Conservation (phyloP, 2,329 filamentous ascomycete genomes). For the Pleoardoris graminearum region DNA sequence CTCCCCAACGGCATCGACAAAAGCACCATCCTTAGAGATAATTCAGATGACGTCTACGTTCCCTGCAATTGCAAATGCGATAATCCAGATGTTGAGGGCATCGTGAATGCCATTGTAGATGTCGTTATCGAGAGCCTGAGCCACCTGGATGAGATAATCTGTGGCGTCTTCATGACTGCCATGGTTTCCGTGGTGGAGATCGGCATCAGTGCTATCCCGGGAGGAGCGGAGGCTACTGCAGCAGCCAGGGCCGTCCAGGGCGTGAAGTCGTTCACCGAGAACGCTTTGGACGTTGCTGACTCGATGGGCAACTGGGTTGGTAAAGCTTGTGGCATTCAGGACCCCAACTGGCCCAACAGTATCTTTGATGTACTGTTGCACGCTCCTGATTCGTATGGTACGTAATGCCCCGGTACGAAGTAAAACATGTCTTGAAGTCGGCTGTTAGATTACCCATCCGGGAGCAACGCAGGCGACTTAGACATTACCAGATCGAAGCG, state of each 20-base stretch:
- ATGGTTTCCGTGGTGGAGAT: slow-evolving; percentile 4
- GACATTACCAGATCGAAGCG: no score
- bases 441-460: no score
- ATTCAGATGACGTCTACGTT: neutral
- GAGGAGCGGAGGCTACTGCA: neutral
- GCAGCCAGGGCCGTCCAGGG: slow-evolving; percentile 4
- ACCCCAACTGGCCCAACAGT: slow-evolving; percentile 4
- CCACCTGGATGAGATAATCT: slow-evolving; percentile 9
- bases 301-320: slow-evolving; percentile 11
- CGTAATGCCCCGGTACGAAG: no score
- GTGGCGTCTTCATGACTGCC: slow-evolving; percentile 8
- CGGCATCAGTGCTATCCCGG: neutral
- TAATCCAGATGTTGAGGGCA: slow-evolving; percentile 7
- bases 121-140: slow-evolving; percentile 5
- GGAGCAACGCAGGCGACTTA: no score
- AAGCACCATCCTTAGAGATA: neutral
- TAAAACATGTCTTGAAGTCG: no score
- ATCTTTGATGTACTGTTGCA: neutral
- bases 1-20: neutral
- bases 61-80: slow-evolving; percentile 7
- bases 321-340: neutral
- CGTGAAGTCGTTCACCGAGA: slow-evolving; percentile 10
- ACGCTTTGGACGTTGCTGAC: slow-evolving; percentile 4
- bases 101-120: slow-evolving; percentile 2
- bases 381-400: slow-evolving; percentile 1